Conservation (phyloP, 176 grass and related monocot species). For the Tillandsia fasciculata region DNA sequence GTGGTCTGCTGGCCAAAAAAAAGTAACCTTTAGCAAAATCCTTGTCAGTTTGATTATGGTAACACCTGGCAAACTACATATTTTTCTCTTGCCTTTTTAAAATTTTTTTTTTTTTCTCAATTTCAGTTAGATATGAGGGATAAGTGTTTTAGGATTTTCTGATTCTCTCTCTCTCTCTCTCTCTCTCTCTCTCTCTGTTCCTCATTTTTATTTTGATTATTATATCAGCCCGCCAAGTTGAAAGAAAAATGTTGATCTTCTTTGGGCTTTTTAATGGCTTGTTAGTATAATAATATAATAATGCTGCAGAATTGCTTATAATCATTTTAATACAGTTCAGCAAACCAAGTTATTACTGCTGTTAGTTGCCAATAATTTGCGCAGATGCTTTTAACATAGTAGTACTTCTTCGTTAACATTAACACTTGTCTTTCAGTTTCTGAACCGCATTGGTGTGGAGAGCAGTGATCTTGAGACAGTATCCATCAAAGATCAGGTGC, state of each 20-base stretch:
- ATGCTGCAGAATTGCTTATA: not conserved
- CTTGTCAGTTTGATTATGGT: not conserved
- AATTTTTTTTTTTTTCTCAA: no score
- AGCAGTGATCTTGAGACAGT: constrained; percentile 62
- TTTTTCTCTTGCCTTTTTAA: no score
- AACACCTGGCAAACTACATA: no score
- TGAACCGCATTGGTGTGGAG: constrained; percentile 60
- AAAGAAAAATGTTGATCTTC: not conserved
- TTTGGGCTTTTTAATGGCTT: not conserved
- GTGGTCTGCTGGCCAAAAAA: not conserved
- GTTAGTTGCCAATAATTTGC: not conserved
- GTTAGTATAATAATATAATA: not conserved
- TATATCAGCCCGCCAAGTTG: not conserved
- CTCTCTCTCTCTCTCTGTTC: not conserved
- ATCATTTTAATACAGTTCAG: no score
- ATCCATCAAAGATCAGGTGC: constrained; percentile 79
- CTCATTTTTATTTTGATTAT: not conserved
- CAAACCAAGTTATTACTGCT: not conserved
- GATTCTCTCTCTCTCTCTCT: not conserved
- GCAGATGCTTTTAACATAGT: not conserved
- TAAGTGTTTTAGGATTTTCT: not conserved
- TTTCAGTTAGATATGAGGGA: not conserved
- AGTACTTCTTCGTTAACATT: constrained; percentile 4
- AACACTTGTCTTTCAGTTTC: constrained; percentile 38
- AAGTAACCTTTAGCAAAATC: not conserved